Conservation (phyloP, 2,329 filamentous ascomycete species). For the Xylariomycetidae sp. region DNA sequence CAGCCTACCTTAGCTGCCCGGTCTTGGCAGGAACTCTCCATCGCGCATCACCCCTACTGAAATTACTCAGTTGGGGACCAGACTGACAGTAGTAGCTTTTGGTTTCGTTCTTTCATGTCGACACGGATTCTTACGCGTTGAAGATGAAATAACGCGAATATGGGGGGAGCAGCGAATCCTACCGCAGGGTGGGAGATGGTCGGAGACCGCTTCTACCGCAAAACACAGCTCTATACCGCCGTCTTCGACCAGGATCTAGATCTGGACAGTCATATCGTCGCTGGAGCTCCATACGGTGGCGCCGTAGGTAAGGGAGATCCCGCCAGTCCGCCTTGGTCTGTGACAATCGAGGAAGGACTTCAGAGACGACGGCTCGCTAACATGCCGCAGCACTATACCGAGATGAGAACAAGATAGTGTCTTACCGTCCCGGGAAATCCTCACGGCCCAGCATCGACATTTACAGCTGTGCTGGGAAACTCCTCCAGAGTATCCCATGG, state of each 20-base stretch:
- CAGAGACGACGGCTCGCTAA: too few relatives aligned
- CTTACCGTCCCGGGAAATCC: constrained; percentile 65
- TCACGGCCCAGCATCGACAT: constrained; percentile 85
- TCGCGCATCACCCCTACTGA: too few relatives aligned
- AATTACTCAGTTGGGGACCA: too few relatives aligned
- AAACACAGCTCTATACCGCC: constrained; percentile 85
- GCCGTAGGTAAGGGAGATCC: constrained; percentile 76
- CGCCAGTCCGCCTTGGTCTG: too few relatives aligned
- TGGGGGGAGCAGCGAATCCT: constrained; percentile 58
- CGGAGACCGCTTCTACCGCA: constrained; percentile 91
- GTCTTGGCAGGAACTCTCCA: too few relatives aligned
- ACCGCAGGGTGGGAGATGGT: constrained; percentile 92
- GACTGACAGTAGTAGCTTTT: too few relatives aligned
- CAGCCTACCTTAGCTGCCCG: too few relatives aligned
- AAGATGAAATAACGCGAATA: constrained; percentile 30
- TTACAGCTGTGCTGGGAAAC: constrained; percentile 87
- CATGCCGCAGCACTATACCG: constrained; percentile 69
- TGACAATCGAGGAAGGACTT: too few relatives aligned
- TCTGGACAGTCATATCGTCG: constrained; percentile 88
- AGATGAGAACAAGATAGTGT: constrained; percentile 77
- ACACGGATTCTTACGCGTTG: background rate
- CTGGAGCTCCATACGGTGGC: constrained; percentile 87
- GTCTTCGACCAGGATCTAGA: constrained; percentile 92
- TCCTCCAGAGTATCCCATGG: constrained; percentile 82
- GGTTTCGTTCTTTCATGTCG: too few relatives aligned